phyloP scores from a whole-genome alignment of 768 basidiomycete species.

The Tricholoma terreum region DNA sequence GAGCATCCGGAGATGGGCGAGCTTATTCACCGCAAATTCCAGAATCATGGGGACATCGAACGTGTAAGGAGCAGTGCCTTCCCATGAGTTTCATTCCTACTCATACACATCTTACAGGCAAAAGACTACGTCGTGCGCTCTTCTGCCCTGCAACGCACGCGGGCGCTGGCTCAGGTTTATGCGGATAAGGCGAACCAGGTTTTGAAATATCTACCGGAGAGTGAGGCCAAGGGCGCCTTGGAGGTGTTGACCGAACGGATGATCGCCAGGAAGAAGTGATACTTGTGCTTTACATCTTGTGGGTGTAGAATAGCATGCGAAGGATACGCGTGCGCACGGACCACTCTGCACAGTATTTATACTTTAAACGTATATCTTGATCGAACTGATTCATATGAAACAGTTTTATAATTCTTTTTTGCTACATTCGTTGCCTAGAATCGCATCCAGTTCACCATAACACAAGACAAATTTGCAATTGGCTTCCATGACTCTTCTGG shows the following conservation, averaged over 20 bases:
- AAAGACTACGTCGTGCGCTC: conserved; percentile 72
- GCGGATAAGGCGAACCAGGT: conserved; percentile 77
- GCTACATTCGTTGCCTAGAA: no score
- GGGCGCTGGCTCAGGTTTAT: conserved; percentile 72
- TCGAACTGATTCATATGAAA: no score
- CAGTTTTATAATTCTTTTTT: no score
- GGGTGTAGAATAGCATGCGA: no score
- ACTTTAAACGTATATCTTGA: no score
- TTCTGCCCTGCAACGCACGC: conserved; percentile 78
- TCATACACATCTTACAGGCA: conserved; percentile 46
- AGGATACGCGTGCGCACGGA: no score
- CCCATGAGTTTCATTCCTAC: conserved; percentile 1
- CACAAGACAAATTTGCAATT: no score
- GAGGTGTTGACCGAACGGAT: conserved; percentile 76
- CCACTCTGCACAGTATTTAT: no score
- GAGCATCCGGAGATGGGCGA: conserved; percentile 87
- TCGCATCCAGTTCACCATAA: no score
- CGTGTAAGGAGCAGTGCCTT: conserved; percentile 43
- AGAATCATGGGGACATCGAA: conserved; percentile 82
- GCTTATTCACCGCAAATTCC: conserved; percentile 81
- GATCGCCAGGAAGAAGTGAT: conserved; percentile 40
- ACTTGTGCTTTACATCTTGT: not conserved
- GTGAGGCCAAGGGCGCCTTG: conserved; percentile 76
- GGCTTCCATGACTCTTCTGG: no score
- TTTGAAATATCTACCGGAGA: conserved; percentile 71